Evolutionary conservation across 148 eudicot genomes (phyloP).

Genomic region (Hydrangea macrophylla): DNA sequence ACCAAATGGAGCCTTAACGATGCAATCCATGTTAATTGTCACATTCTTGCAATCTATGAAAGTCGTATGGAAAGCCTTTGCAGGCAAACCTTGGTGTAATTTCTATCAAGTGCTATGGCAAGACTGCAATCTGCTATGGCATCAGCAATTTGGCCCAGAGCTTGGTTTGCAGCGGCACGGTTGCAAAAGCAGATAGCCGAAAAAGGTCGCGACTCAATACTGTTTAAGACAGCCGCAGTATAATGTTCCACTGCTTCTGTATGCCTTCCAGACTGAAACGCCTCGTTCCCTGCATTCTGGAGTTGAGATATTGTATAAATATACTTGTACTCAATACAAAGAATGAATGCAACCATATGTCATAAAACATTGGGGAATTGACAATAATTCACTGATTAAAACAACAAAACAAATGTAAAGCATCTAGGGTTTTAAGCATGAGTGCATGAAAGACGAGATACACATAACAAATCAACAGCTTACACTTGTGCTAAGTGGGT

Average conservation of each 20-base stretch:
- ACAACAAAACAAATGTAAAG: not conserved
- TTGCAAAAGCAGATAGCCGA: conserved; percentile 92
- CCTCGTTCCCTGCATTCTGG: conserved; percentile 84
- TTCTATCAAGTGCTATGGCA: conserved; percentile 79
- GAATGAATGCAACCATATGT: not conserved
- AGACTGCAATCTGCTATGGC: conserved; percentile 94
- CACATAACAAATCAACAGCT: conserved; percentile 5
- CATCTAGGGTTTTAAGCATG: not conserved
- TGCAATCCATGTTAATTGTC: no score
- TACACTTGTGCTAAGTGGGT: no score
- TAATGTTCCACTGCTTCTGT: conserved; percentile 85
- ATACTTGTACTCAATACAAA: not conserved
- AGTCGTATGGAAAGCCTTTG: no score
- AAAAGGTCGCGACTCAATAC: conserved; percentile 71
- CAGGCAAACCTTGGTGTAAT: conserved; percentile 62
- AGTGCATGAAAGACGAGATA: not conserved
- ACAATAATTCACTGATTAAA: not conserved
- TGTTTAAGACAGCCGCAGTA: conserved; percentile 66
- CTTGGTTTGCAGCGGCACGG: conserved; percentile 91
- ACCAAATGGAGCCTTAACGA: no score
- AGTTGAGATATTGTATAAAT: conserved; percentile 12
- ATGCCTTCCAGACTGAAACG: conserved; percentile 71
- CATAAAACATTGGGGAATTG: not conserved
- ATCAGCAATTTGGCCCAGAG: conserved; percentile 71
- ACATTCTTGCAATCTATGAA: no score